Percentiles rank a stretch among this genome's conserved stretches.
Conservation (phyloP, 345 rosid genomes). For the Linum lewisii region DNA sequence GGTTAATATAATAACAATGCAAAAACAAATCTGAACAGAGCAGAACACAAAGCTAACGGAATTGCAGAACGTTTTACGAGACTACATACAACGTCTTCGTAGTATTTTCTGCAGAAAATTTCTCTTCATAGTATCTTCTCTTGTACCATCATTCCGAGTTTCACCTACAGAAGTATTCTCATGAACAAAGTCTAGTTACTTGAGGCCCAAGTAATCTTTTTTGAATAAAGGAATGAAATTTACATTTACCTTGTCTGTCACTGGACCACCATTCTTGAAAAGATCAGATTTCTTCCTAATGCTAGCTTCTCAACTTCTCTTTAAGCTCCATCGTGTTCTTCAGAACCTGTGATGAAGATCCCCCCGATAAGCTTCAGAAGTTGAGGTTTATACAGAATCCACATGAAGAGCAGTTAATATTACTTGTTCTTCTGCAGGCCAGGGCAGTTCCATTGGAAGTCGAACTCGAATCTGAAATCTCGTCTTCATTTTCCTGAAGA, state of each 20-base stretch:
- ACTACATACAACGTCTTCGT: conserved; percentile 17
- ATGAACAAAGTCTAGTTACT: not conserved
- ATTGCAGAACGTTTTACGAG: not conserved
- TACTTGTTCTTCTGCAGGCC: not conserved
- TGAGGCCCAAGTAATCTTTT: not conserved
- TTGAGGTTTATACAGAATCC: not conserved
- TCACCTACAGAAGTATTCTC: conserved; percentile 11
- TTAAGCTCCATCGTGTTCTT: conserved; percentile 19
- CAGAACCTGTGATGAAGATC: not conserved
- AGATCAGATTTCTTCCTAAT: conserved; percentile 15
- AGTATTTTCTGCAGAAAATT: conserved; percentile 12
- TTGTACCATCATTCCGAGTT: conserved; percentile 19
- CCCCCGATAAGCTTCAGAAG: not conserved
- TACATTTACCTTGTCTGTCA: conserved; percentile 12
- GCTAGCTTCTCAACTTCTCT: conserved; percentile 7
- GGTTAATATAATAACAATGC: not conserved
- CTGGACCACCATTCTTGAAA: conserved; percentile 7
- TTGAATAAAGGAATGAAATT: not conserved
- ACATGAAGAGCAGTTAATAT: not conserved
- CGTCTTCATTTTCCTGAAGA: not conserved
- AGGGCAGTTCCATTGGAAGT: not conserved
- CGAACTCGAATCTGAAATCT: not conserved
- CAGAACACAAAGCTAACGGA: not conserved
- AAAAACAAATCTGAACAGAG: not conserved
- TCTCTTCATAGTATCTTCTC: conserved; percentile 16